These are phyloP conservation scores for Iris macrosiphon DNA, from an alignment of 106 monocot species.

Conservation along the genomic window DNA sequence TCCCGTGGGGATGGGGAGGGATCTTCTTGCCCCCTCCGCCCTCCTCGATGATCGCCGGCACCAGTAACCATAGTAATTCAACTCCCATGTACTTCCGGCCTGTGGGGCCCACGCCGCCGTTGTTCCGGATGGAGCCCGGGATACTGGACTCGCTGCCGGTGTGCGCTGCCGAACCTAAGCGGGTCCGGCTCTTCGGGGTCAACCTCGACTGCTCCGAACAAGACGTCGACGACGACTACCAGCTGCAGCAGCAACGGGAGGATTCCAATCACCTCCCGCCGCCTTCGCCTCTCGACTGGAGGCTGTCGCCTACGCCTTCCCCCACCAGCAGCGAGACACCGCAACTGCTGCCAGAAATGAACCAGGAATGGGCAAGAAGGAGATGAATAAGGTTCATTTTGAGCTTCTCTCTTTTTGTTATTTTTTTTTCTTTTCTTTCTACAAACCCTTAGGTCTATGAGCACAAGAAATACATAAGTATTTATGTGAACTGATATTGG, in stretches of 20 bases:
- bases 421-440: too few relatives aligned
- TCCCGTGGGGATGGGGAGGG: not conserved
- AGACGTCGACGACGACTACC: not conserved
- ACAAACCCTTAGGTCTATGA: too few relatives aligned
- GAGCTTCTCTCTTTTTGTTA: too few relatives aligned
- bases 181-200: constrained; percentile 29
- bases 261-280: too few relatives aligned
- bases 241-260: too few relatives aligned
- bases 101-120: not conserved
- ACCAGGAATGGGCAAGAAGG: too few relatives aligned
- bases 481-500: too few relatives aligned
- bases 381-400: too few relatives aligned
- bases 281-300: too few relatives aligned
- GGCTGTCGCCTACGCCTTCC: not conserved
- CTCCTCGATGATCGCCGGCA: not conserved
- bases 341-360: too few relatives aligned
- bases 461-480: too few relatives aligned
- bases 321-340: too few relatives aligned
- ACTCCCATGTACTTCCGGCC: not conserved
- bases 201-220: constrained; percentile 9
- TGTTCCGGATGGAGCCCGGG: not conserved
- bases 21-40: not conserved
- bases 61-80: not conserved
- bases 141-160: constrained; percentile 28
- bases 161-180: constrained; percentile 3